A percentile compares a stretch with the other conserved stretches of the same genome.
phyloP scores from a whole-genome alignment of 352 stramenopile species.

The Phytophthora macrochlamydospora region DNA sequence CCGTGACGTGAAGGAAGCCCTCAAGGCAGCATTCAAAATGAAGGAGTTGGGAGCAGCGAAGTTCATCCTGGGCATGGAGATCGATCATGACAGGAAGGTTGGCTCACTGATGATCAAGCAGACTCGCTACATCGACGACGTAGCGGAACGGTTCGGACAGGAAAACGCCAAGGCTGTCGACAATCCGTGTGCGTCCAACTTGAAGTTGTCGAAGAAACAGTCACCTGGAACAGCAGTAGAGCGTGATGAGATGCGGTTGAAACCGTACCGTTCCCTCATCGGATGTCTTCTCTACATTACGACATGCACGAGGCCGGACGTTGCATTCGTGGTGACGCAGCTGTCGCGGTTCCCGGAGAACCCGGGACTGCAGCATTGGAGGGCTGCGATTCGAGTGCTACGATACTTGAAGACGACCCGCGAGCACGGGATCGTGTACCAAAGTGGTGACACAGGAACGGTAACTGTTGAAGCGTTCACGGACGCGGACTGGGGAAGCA shows the following conservation, averaged over 20 bases:
- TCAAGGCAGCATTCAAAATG: constrained; percentile 4
- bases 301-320: neutral
- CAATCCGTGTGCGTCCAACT: neutral
- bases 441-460: neutral
- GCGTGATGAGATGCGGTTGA: neutral
- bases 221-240: neutral
- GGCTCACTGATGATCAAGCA: constrained; percentile 4
- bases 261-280: constrained; percentile 1
- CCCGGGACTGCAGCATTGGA: neutral
- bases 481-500: neutral
- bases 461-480: neutral
- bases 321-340: neutral
- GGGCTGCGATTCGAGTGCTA: neutral
- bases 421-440: neutral
- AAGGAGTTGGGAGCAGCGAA: constrained; percentile 13
- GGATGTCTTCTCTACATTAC: neutral
- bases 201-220: constrained; percentile 5
- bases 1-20: constrained; percentile 1
- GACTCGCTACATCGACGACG: constrained; percentile 5
- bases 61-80: constrained; percentile 18
- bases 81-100: constrained; percentile 5
- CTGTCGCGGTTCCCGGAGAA: neutral
- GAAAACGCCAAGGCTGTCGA: constrained; percentile 2
- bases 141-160: neutral
- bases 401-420: neutral